Conservation (phyloP, 345 rosid genomes). For the Garcia nutans region DNA sequence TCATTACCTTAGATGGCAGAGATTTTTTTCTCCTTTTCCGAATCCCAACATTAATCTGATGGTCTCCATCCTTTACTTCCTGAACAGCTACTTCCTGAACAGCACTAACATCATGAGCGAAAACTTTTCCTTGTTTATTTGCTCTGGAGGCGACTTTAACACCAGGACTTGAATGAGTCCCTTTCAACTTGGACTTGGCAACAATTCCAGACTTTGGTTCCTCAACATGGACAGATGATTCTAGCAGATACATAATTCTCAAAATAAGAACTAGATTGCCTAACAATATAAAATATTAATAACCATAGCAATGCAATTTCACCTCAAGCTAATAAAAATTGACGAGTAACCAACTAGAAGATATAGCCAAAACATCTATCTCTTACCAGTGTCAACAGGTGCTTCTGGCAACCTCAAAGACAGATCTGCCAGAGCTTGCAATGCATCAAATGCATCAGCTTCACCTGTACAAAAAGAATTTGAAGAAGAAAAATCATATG, state of each 20-base stretch:
- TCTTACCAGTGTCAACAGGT: conserved; percentile 61
- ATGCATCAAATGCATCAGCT: conserved; percentile 64
- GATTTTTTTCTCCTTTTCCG: conserved; percentile 59
- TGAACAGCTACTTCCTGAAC: conserved; percentile 41
- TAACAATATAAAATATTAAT: neutral
- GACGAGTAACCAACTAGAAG: neutral
- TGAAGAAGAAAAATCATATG: conserved; percentile 7
- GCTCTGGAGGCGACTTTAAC: conserved; percentile 40
- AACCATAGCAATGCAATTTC: neutral
- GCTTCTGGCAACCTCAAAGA: conserved; percentile 69
- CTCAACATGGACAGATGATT: conserved; percentile 52
- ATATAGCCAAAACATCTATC: conserved; percentile 22
- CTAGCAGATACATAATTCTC: conserved; percentile 34
- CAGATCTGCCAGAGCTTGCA: conserved; percentile 77
- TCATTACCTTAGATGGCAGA: conserved; percentile 54
- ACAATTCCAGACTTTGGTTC: conserved; percentile 44
- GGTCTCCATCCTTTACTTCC: conserved; percentile 43
- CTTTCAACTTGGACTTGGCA: conserved; percentile 47
- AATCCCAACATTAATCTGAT: conserved; percentile 39
- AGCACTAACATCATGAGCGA: conserved; percentile 29
- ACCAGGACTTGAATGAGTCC: conserved; percentile 40
- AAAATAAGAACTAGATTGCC: conserved; percentile 20
- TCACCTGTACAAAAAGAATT: conserved; percentile 45
- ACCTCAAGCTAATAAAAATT: neutral
- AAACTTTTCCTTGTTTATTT: conserved; percentile 42